A percentile compares a stretch with the other conserved stretches of the same genome.
Conservation (phyloP, 2,329 filamentous ascomycete species). For the Scleromitrula shiraiana region DNA sequence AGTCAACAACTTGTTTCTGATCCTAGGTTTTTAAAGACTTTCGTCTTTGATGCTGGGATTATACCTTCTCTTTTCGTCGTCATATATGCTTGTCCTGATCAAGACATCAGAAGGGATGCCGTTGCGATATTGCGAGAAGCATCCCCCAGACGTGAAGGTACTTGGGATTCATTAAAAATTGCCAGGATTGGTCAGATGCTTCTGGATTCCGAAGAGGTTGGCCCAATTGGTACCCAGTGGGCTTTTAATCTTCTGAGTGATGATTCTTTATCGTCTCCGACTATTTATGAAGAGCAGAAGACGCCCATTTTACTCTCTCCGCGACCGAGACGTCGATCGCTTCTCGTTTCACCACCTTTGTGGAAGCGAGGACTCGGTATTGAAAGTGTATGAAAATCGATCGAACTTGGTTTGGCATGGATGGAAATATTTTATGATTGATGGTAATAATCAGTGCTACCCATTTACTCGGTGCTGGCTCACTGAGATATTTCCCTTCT, state of each 20-base stretch:
- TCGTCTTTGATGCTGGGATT: conserved; percentile 21
- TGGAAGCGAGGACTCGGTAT: conserved; percentile 1
- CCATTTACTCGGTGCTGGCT: too few species aligned
- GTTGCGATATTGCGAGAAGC: conserved; percentile 12
- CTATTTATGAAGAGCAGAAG: not conserved
- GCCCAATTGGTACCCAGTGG: conserved; percentile 2
- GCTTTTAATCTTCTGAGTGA: not conserved
- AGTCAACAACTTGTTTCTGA: conserved; percentile 9
- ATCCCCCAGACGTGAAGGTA: conserved; percentile 16
- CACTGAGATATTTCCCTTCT: too few species aligned
- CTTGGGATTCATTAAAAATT: conserved; percentile 17
- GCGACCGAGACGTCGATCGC: conserved; percentile 5
- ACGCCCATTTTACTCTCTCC: conserved; percentile 3
- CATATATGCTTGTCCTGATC: conserved; percentile 12
- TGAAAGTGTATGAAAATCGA: not conserved
- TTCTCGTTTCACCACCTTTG: conserved; percentile 7
- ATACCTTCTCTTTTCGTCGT: conserved; percentile 18
- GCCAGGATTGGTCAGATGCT: conserved; percentile 12
- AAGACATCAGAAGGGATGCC: conserved; percentile 15
- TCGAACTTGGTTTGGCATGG: too few species aligned
- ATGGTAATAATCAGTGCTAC: too few species aligned
- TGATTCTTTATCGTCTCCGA: conserved; percentile 3
- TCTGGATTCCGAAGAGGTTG: conserved; percentile 4
- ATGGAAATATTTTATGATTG: too few species aligned
- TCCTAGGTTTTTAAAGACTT: conserved; percentile 15